A percentile compares a stretch with the other conserved stretches of the same genome.
phyloP scores from a whole-genome alignment of 2,329 filamentous ascomycete genomes.

The Pyrenophora graminea region DNA sequence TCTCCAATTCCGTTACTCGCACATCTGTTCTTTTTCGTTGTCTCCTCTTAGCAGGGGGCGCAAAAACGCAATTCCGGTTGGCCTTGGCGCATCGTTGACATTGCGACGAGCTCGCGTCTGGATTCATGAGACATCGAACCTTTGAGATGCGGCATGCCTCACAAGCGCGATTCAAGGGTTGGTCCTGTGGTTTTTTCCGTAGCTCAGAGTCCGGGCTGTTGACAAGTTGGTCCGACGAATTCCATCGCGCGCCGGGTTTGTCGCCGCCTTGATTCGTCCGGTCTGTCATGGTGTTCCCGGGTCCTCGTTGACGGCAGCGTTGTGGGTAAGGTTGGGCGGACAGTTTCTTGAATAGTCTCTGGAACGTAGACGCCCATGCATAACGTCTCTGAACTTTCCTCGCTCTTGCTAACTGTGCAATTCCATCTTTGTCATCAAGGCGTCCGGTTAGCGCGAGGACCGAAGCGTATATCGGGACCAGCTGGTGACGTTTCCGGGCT shows the following conservation, averaged over 20 bases:
- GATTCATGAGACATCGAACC: slow-evolving; percentile 39
- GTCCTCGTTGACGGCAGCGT: background rate
- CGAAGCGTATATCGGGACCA: background rate
- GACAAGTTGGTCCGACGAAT: slow-evolving; percentile 19
- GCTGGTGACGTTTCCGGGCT: background rate
- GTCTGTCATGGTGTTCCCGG: slow-evolving; percentile 14
- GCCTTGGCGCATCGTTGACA: slow-evolving; percentile 45
- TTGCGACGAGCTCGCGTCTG: slow-evolving; percentile 30
- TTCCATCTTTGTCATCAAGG: slow-evolving; percentile 13
- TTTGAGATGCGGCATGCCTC: slow-evolving; percentile 45
- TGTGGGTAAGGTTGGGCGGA: background rate
- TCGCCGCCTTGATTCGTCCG: slow-evolving; percentile 11
- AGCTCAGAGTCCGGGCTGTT: slow-evolving; percentile 21
- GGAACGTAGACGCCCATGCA: slow-evolving; percentile 1
- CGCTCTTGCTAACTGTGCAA: slow-evolving; percentile 14
- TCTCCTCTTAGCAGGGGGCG: slow-evolving; percentile 41
- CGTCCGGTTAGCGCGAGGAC: slow-evolving; percentile 5
- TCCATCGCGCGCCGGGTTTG: slow-evolving; percentile 9
- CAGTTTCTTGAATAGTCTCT: background rate
- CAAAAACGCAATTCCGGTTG: slow-evolving; percentile 40
- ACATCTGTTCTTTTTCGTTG: slow-evolving; percentile 46
- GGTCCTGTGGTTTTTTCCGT: slow-evolving; percentile 31
- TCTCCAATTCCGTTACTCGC: slow-evolving; percentile 44
- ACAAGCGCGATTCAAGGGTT: slow-evolving; percentile 43
- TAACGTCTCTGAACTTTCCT: background rate